Percentiles rank a stretch among this genome's conserved stretches.
Conservation (phyloP, 176 grass and related monocot species). For the Bothriochloa decipiens region DNA sequence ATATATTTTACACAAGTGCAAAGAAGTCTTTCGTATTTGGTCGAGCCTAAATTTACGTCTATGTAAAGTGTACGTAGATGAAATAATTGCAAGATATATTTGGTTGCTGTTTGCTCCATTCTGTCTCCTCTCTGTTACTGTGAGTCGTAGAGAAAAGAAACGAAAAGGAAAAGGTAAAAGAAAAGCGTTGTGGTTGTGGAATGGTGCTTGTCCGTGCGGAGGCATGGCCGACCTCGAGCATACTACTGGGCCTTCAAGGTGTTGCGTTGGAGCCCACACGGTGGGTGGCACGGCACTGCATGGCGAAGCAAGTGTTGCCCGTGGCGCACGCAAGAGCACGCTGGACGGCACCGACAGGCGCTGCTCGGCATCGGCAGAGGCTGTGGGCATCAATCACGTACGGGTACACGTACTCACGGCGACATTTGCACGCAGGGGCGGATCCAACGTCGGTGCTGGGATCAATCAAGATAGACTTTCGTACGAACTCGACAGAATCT, state of each 20-base stretch:
- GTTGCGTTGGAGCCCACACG: not conserved
- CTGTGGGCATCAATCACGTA: too few relatives aligned
- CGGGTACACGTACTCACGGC: too few relatives aligned
- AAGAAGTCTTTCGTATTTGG: not conserved
- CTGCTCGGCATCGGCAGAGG: too few relatives aligned
- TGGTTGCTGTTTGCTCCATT: not conserved
- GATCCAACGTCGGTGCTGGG: too few relatives aligned
- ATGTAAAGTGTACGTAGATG: not conserved
- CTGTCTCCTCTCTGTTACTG: not conserved
- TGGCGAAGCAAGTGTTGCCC: not conserved
- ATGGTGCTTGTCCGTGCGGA: not conserved
- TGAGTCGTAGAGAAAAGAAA: not conserved
- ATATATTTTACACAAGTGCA: not conserved
- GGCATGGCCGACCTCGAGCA: not conserved
- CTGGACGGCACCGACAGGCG: conserved; percentile 6
- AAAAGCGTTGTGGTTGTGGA: not conserved
- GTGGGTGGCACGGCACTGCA: not conserved
- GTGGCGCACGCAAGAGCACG: not conserved
- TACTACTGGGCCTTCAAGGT: not conserved
- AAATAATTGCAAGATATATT: not conserved
- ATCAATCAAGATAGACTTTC: too few relatives aligned
- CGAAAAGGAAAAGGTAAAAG: not conserved
- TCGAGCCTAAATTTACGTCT: not conserved
- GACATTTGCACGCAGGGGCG: too few relatives aligned
- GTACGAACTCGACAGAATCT: too few relatives aligned